These are phyloP conservation scores for Schrenkiella parvula DNA, from an alignment of 345 rosid species.

Conservation along the genomic window DNA sequence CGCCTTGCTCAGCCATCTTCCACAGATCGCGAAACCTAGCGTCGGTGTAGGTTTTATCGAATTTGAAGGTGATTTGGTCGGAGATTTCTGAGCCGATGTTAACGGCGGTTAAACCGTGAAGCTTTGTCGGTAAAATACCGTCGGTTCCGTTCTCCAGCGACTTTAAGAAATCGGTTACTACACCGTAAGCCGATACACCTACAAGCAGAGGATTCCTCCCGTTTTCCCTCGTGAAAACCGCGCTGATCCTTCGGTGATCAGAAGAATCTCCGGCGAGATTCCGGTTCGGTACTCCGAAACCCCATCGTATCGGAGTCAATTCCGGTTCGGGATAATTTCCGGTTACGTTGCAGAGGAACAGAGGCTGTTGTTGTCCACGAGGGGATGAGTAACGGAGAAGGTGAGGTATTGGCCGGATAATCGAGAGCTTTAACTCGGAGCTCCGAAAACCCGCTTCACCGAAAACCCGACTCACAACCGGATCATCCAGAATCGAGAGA, in stretches of 20 bases:
- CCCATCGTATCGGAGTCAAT: slow-evolving; percentile 31
- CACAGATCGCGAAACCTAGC: slow-evolving; percentile 47
- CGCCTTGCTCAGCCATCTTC: slow-evolving; percentile 36
- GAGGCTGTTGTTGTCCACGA: slow-evolving; percentile 42
- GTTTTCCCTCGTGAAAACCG: slow-evolving; percentile 44
- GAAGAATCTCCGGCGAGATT: slow-evolving; percentile 49
- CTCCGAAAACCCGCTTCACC: slow-evolving; percentile 88
- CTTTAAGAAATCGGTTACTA: slow-evolving; percentile 46
- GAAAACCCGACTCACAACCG: slow-evolving; percentile 86
- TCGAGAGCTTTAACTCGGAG: slow-evolving; percentile 77
- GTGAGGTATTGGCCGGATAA: slow-evolving; percentile 72
- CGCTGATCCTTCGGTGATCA: slow-evolving; percentile 50
- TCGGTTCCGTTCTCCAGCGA: slow-evolving; percentile 34
- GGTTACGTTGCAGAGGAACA: slow-evolving; percentile 48
- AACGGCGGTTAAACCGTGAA: slow-evolving; percentile 42
- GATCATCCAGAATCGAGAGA: slow-evolving; percentile 82
- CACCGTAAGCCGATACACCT: slow-evolving; percentile 53
- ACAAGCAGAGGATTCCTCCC: slow-evolving; percentile 73
- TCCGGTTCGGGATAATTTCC: slow-evolving; percentile 32
- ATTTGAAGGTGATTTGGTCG: slow-evolving; percentile 28
- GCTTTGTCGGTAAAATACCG: slow-evolving; percentile 34
- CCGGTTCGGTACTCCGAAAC: slow-evolving; percentile 39
- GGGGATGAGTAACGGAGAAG: slow-evolving; percentile 49
- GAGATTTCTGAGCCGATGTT: slow-evolving; percentile 41
- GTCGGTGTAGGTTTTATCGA: slow-evolving; percentile 33